Evolutionary conservation across 192 early-diverging fungal species (phyloP).

Genomic region (Coemansia sp.): DNA sequence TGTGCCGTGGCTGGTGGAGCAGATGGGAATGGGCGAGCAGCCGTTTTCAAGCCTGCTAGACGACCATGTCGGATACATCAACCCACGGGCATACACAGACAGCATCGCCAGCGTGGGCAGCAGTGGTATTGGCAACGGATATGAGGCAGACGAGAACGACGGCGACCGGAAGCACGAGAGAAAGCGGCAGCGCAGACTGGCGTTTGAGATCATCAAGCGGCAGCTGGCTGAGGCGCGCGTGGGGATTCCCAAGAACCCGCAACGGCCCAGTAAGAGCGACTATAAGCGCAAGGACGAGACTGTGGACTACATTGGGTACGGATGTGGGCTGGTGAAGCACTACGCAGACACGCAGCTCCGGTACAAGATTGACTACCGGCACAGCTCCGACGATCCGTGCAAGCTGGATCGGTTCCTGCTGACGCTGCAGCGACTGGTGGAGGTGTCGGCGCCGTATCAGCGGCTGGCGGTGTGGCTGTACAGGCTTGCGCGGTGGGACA

Average conservation of each 20-base stretch:
- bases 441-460: constrained; percentile 55
- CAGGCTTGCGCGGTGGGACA: constrained; percentile 54
- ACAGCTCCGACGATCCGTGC: constrained; percentile 48
- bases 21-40: constrained; percentile 53
- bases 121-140: constrained; percentile 4
- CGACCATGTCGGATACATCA: constrained; percentile 28
- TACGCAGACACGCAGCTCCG: constrained; percentile 48
- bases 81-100: constrained; percentile 10
- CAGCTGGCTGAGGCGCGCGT: constrained; percentile 49
- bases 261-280: constrained; percentile 16
- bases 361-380: constrained; percentile 53
- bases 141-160: neutral
- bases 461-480: constrained; percentile 52
- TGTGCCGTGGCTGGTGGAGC: constrained; percentile 48
- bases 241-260: constrained; percentile 41
- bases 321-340: constrained; percentile 29
- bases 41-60: constrained; percentile 42
- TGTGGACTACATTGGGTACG: constrained; percentile 35
- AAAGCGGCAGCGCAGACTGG: constrained; percentile 40
- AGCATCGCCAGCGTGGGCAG: constrained; percentile 8
- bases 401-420: constrained; percentile 48
- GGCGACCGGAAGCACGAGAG: constrained; percentile 8
- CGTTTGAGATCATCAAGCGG: constrained; percentile 42
- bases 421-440: constrained; percentile 51
- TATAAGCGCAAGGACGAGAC: constrained; percentile 42